A percentile compares a stretch with the other conserved stretches of the same genome.
Evolutionary conservation across 345 rosid species (phyloP).

Genomic region (Moringa oleifera): DNA sequence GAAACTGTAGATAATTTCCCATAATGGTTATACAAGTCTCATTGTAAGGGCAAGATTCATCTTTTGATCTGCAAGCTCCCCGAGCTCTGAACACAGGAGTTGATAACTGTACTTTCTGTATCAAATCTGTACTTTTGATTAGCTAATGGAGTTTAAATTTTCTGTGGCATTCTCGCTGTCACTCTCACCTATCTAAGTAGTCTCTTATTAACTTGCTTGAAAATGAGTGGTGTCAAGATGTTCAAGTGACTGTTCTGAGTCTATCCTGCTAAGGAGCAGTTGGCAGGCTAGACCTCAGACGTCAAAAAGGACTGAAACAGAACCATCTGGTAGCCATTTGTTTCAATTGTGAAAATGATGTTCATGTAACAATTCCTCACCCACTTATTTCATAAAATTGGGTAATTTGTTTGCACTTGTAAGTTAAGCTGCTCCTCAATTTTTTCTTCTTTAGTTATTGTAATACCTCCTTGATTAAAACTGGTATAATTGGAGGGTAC

Average conservation of each 20-base stretch:
- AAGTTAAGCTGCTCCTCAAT: neutral
- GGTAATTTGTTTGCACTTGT: neutral
- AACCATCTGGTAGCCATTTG: too few species aligned
- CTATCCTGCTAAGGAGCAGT: too few species aligned
- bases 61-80: neutral
- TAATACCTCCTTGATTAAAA: too few species aligned
- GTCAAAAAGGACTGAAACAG: too few species aligned
- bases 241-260: neutral
- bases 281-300: too few species aligned
- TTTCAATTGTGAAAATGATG: too few species aligned
- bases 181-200: neutral
- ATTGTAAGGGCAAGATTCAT: neutral
- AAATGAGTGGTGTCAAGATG: neutral
- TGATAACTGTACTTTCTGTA: neutral
- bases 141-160: neutral
- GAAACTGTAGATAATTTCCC: neutral
- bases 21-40: neutral
- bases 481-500: too few species aligned
- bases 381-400: neutral
- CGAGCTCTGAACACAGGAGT: neutral
- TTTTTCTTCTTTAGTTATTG: neutral
- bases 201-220: neutral
- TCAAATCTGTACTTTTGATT: too few species aligned
- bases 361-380: neutral
- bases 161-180: neutral